Evolutionary conservation across 2,329 filamentous ascomycete genomes (phyloP).

Genomic region (Exserohilum turcica): DNA sequence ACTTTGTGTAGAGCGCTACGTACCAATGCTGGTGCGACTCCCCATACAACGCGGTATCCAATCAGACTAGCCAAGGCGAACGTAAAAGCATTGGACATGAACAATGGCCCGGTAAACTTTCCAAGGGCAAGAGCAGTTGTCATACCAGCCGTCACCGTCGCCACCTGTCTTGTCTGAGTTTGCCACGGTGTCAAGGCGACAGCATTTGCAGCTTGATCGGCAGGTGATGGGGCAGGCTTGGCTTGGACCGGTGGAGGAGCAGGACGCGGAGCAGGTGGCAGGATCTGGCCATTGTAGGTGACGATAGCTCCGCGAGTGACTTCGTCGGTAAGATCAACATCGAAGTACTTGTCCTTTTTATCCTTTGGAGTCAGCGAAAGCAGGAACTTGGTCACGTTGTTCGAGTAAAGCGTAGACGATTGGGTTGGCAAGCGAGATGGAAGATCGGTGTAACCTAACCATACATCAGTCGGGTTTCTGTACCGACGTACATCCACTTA

Average conservation of each 20-base stretch:
- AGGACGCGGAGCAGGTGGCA: constrained; percentile 76
- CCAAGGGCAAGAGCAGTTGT: constrained; percentile 74
- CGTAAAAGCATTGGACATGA: constrained; percentile 87
- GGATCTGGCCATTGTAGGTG: constrained; percentile 74
- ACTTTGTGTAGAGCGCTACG: not conserved
- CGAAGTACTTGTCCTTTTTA: constrained; percentile 78
- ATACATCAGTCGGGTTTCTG: constrained; percentile 42
- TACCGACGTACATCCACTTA: constrained; percentile 41
- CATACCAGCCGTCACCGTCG: constrained; percentile 77
- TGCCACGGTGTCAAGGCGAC: constrained; percentile 81
- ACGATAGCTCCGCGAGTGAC: constrained; percentile 86
- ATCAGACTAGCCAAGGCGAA: constrained; percentile 84
- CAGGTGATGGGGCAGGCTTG: constrained; percentile 45
- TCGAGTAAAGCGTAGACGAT: constrained; percentile 87
- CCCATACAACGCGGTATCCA: constrained; percentile 66
- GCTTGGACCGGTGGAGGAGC: constrained; percentile 62
- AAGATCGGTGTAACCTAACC: constrained; percentile 75
- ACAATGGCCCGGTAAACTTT: constrained; percentile 76
- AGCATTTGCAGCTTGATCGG: constrained; percentile 57
- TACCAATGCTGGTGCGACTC: constrained; percentile 6
- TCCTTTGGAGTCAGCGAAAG: constrained; percentile 80
- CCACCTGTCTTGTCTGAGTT: constrained; percentile 76
- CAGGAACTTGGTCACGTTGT: constrained; percentile 89
- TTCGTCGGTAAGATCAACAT: constrained; percentile 80
- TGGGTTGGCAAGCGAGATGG: constrained; percentile 86